Evolutionary conservation across 306 rosid species (phyloP).

Genomic region (Aeschynomene evenia): DNA sequence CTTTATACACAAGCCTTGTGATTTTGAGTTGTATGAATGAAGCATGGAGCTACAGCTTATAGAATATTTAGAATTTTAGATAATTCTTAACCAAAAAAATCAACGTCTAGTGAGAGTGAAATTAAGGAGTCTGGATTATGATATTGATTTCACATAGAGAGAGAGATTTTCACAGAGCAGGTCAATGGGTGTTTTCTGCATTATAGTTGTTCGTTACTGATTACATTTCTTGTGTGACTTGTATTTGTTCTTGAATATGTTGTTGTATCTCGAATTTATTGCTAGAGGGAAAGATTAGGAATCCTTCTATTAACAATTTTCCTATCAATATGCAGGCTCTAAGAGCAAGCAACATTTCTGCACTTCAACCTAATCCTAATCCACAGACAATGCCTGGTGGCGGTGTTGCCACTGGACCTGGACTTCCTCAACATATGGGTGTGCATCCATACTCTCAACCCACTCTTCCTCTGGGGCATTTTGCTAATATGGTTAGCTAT

Average conservation of each 20-base stretch:
- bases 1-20: background rate
- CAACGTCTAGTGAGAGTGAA: background rate
- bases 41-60: background rate
- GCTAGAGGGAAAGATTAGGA: background rate
- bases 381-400: slow-evolving; percentile 63
- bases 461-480: slow-evolving; percentile 77
- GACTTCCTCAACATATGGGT: slow-evolving; percentile 75
- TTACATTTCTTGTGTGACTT: background rate
- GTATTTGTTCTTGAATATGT: too few species aligned
- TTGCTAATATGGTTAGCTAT: slow-evolving; percentile 79
- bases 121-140: background rate
- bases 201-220: background rate
- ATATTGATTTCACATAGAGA: background rate
- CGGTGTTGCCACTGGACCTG: slow-evolving; percentile 64
- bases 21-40: background rate
- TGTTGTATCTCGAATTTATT: background rate
- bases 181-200: background rate
- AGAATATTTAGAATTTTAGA: background rate
- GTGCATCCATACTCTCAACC: slow-evolving; percentile 86
- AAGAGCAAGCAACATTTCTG: slow-evolving; percentile 57
- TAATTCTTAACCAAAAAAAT: background rate
- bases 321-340: slow-evolving; percentile 52
- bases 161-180: background rate
- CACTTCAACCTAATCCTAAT: slow-evolving; percentile 63
- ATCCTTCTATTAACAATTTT: slow-evolving; percentile 8